Evolutionary conservation across 345 rosid genomes (phyloP), one percentile per base, ranked within the genome.

Genomic region (Anacardium occidentale): DNA sequence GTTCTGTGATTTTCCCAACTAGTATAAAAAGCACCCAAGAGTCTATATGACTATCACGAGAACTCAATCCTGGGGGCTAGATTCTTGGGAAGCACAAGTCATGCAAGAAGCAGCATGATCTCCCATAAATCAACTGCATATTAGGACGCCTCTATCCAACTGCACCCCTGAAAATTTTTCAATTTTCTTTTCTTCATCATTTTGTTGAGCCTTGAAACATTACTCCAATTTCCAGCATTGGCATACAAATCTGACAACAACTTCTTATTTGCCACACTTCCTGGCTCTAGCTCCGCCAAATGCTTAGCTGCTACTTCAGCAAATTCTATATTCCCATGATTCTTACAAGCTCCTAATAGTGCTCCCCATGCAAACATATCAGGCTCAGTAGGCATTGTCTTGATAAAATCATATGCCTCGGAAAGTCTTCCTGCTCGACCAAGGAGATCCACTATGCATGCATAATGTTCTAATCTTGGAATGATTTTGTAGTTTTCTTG

Each of bases 281-380:
- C 81, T 22, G 97, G 97, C 79, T 94, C 97, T 22, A 94, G 87
- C 80, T 85, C 76, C 24, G 81, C 75, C 74, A 94, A 79, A 6
- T 79, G 89, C 79, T 69, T 81, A 32, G 89, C 89, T 5, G 98
- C 95, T 47, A 85, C 60, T 71, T 80, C 78, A n/a, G 89, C 98
- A 25, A 94, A 88, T 21, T 88, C 86, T 24, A 88, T 72, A 70
- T 89, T 78, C 54, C 91, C 90, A 59, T 94, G 89, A 29, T 58
- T 87, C 83, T 91, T 89, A 77, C 97, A 92, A 14, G 93, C 98
- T 60, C 98, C 97, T 52, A 92, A 75, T 54, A 94, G 75, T 56
- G 98, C 97, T 75, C 98, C 98, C 98, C 98, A 92, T 2, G 86
- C 95, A 71, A 89, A 94, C 66, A 88, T 13, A 80, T 94, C 98